Evolutionary conservation across 2,329 filamentous ascomycete genomes (phyloP).

Genomic region (Camptophora hylomeconis): DNA sequence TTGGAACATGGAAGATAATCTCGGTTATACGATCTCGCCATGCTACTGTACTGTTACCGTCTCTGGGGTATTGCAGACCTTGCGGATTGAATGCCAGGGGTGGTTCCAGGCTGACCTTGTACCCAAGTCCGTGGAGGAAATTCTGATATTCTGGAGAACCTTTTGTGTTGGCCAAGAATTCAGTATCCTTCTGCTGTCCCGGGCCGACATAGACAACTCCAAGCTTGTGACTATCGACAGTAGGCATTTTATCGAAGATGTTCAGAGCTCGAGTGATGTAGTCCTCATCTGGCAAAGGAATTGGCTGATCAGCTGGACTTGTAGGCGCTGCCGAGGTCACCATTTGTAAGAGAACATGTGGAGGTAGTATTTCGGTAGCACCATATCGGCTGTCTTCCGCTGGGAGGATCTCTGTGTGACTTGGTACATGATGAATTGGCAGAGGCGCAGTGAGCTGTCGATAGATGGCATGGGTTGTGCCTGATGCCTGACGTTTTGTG

Average conservation of each 20-base stretch:
- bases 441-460: slow-evolving; percentile 33
- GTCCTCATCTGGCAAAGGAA: slow-evolving; percentile 59
- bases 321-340: slow-evolving; percentile 30
- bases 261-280: slow-evolving; percentile 62
- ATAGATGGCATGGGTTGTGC: slow-evolving; percentile 36
- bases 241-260: slow-evolving; percentile 74
- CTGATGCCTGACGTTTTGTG: slow-evolving; percentile 38
- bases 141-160: slow-evolving; percentile 80
- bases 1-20: slow-evolving; percentile 89
- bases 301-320: slow-evolving; percentile 47
- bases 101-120: slow-evolving; percentile 64
- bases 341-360: slow-evolving; percentile 33
- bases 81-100: slow-evolving; percentile 78
- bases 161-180: slow-evolving; percentile 75
- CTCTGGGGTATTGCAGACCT: slow-evolving; percentile 69
- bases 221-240: slow-evolving; percentile 89
- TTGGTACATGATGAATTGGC: slow-evolving; percentile 31
- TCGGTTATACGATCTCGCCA: slow-evolving; percentile 94
- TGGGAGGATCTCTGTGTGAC: slow-evolving; percentile 26
- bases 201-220: slow-evolving; percentile 89
- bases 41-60: slow-evolving; percentile 80
- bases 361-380: slow-evolving; percentile 28
- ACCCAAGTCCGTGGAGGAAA: slow-evolving; percentile 72
- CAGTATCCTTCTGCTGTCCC: slow-evolving; percentile 66
- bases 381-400: no score